Base-by-base conservation (phyloP, 73 alveolate species). In the Paramecium octaurelia region DNA sequence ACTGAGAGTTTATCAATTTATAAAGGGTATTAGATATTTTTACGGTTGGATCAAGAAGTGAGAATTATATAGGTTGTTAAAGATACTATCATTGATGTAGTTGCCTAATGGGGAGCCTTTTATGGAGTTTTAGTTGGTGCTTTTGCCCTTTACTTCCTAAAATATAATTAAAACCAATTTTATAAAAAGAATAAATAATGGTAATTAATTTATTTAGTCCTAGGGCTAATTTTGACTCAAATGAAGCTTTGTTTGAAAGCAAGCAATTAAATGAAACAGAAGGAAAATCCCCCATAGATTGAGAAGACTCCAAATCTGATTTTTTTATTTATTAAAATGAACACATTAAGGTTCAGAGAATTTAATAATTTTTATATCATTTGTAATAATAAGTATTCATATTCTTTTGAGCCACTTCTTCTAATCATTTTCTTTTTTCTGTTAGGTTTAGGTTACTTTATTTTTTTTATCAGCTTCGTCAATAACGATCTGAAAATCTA, bases 41-140 rank as follows among this genome's bases (percentile, higher is more conserved):
- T 83, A 38, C 46, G 94, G 71, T 59, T 89, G 9, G 90, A 70
- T 44, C 48, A 68, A 70, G 94, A 70, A 48, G 40, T 69, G 1
- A 58, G 43, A 68, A 43, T 69, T 4, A 34, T 71, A 20, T 64
- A 89, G 57, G 94, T 89, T 43, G 91, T 71, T 12, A 70, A 89
- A 31, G 86, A 21, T 16, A 89, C 94, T 1, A 89, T 89, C 10
- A 64, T 89, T 77, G 94, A 89, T 89, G 24, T 44, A 12, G 24
- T 89, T 0, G 50, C 94, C 9, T 42, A 83, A 46, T 89, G 94
- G 94, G 94, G 94, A 29, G 94, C 94, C 23, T 89, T 89, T 40
- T 89, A 88, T 76, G 92, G 94, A 43, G 94, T 89, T 1, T 44
- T 89, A 18, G 46, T 89, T 20, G 86, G 84, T n/a, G 94, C 50